These are phyloP conservation scores for Penicillium decumbens DNA, from an alignment of 2,329 filamentous ascomycete genomes.

Conservation along the genomic window DNA sequence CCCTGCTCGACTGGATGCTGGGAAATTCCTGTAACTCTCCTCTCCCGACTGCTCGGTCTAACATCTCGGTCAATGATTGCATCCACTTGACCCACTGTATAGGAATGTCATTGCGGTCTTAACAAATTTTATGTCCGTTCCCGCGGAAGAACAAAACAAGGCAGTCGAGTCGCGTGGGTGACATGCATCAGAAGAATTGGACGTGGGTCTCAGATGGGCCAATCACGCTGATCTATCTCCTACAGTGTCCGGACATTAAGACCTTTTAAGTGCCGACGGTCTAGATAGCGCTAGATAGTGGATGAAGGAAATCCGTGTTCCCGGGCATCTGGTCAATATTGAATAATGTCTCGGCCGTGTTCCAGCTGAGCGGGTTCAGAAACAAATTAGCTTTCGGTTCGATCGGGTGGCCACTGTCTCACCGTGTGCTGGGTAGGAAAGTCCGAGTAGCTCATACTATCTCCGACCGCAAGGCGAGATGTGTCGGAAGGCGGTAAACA, in stretches of 20 bases:
- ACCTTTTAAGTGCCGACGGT: neutral
- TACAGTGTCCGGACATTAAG: neutral
- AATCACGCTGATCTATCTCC: neutral
- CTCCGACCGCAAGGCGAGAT: too few species aligned
- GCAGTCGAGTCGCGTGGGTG: neutral
- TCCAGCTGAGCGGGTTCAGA: too few species aligned
- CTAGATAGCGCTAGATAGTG: neutral
- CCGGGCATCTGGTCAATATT: too few species aligned
- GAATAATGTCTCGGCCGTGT: too few species aligned
- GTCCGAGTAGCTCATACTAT: too few species aligned
- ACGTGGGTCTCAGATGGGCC: neutral
- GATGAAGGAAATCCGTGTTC: neutral
- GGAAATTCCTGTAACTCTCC: conserved; percentile 1
- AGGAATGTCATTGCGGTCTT: conserved; percentile 11
- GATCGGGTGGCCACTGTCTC: too few species aligned
- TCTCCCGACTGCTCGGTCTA: neutral
- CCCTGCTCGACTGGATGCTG: neutral
- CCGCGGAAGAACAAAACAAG: neutral
- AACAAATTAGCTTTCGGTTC: too few species aligned
- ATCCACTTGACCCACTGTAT: conserved; percentile 4
- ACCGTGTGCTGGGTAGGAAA: too few species aligned
- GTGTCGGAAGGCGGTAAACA: too few species aligned
- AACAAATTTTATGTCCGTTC: conserved; percentile 7
- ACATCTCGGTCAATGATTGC: neutral
- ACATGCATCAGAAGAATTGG: neutral